Percentiles rank a stretch among this genome's conserved stretches.
Conservation (phyloP, 2,329 filamentous ascomycete species). For the Botrytis byssoidea region DNA sequence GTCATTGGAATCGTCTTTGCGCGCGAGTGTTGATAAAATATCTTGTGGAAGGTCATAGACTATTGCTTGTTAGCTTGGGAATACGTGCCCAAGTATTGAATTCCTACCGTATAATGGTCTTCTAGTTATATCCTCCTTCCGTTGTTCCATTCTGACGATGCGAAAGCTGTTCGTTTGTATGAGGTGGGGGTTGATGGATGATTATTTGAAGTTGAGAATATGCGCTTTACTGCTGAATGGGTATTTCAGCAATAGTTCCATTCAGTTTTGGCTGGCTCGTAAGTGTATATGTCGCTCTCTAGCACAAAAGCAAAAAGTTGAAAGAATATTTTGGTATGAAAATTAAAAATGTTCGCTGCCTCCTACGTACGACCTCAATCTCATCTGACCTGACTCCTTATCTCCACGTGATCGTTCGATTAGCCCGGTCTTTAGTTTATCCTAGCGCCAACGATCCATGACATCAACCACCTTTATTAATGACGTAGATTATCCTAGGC, state of each 20-base stretch:
- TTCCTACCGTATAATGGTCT: constrained; percentile 43
- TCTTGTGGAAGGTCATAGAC: constrained; percentile 41
- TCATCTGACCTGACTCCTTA: background rate
- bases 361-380: background rate
- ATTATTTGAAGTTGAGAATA: background rate
- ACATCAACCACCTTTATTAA: background rate
- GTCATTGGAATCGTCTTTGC: constrained; percentile 35
- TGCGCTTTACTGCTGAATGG: background rate
- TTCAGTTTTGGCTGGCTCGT: background rate
- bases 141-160: constrained; percentile 34
- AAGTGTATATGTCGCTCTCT: background rate
- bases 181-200: constrained; percentile 3
- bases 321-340: background rate
- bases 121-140: constrained; percentile 42
- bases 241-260: accelerated
- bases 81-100: background rate
- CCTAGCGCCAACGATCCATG: background rate
- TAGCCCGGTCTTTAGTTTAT: background rate
- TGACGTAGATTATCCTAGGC: constrained; percentile 2
- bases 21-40: constrained; percentile 39
- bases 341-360: background rate
- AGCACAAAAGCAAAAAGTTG: background rate
- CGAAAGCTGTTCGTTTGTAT: background rate
- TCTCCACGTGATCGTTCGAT: background rate
- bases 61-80: constrained; percentile 27